Conservation (phyloP, 495 filamentous ascomycete species). For the Penicillium odoratum region DNA sequence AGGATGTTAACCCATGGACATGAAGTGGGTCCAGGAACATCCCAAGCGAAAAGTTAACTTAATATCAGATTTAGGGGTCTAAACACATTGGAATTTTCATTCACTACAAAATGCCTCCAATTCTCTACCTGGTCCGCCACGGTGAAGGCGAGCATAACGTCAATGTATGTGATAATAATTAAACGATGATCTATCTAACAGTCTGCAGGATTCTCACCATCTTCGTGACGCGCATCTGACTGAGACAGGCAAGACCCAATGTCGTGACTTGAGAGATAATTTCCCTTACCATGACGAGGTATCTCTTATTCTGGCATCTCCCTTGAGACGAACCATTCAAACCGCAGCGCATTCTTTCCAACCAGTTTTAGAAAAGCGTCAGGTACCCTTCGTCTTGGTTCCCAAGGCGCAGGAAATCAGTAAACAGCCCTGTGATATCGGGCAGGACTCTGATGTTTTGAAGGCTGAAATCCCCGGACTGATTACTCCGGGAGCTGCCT, state of each 20-base stretch:
- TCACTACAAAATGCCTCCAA: slow-evolving; percentile 16
- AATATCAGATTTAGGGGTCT: neutral
- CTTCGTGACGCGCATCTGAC: slow-evolving; percentile 21
- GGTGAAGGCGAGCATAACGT: slow-evolving; percentile 24
- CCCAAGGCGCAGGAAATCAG: slow-evolving; percentile 25
- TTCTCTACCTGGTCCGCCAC: slow-evolving; percentile 18
- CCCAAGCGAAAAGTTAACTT: neutral
- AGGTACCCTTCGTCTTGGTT: slow-evolving; percentile 18
- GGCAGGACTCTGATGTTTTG: slow-evolving; percentile 9
- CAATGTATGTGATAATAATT: slow-evolving; percentile 8
- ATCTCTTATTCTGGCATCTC: slow-evolving; percentile 18
- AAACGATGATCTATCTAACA: too few relatives aligned
- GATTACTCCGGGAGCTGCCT: slow-evolving; percentile 8
- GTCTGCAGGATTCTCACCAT: slow-evolving; percentile 16
- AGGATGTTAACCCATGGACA: too few relatives aligned
- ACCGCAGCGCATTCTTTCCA: slow-evolving; percentile 21
- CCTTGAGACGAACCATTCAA: slow-evolving; percentile 22
- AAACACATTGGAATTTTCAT: neutral
- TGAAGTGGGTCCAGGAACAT: too few relatives aligned
- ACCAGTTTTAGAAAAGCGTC: slow-evolving; percentile 13
- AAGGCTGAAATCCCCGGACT: slow-evolving; percentile 9
- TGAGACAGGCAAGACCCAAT: slow-evolving; percentile 20
- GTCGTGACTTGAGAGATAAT: slow-evolving; percentile 11
- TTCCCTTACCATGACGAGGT: slow-evolving; percentile 14
- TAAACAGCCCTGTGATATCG: slow-evolving; percentile 15